Evolutionary conservation across 495 filamentous ascomycete genomes (phyloP).

Genomic region (Astrocystis sublimbata): DNA sequence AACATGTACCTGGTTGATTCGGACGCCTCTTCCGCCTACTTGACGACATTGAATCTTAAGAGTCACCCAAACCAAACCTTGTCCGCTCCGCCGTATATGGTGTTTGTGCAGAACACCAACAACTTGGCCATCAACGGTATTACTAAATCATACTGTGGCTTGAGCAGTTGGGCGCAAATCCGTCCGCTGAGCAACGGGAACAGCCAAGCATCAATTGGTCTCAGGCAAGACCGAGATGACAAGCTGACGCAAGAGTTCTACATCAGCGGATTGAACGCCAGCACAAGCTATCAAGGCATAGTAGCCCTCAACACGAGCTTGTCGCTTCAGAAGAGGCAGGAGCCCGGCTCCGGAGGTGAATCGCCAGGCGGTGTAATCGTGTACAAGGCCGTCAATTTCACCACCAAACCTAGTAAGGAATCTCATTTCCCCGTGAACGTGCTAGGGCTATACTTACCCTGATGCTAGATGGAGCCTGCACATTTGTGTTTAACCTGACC

Average conservation of each 20-base stretch:
- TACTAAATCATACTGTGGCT: constrained; percentile 71
- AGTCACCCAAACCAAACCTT: constrained; percentile 40
- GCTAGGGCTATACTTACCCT: constrained; percentile 19
- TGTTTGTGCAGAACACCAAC: constrained; percentile 74
- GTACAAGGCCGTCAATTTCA: constrained; percentile 65
- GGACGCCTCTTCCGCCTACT: constrained; percentile 71
- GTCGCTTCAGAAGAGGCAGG: constrained; percentile 47
- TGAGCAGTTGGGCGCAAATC: constrained; percentile 63
- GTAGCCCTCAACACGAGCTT: constrained; percentile 64
- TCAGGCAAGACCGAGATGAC: constrained; percentile 64
- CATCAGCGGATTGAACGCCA: constrained; percentile 67
- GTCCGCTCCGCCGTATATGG: constrained; percentile 61
- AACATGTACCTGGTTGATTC: constrained; percentile 75
- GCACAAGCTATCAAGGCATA: constrained; percentile 68
- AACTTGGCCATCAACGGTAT: constrained; percentile 64
- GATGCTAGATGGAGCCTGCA: constrained; percentile 54
- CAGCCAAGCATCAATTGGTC: constrained; percentile 53
- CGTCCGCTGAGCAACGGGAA: constrained; percentile 49
- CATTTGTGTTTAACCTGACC: constrained; percentile 74
- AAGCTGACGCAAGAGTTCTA: constrained; percentile 83
- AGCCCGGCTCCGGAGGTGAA: constrained; percentile 41
- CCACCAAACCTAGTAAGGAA: constrained; percentile 77
- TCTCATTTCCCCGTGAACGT: constrained; percentile 9
- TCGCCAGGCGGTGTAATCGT: constrained; percentile 70
- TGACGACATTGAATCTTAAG: constrained; percentile 71